These are phyloP conservation scores for Reticulascus tulasneorum DNA, from an alignment of 2,329 filamentous ascomycete species.

Conservation along the genomic window DNA sequence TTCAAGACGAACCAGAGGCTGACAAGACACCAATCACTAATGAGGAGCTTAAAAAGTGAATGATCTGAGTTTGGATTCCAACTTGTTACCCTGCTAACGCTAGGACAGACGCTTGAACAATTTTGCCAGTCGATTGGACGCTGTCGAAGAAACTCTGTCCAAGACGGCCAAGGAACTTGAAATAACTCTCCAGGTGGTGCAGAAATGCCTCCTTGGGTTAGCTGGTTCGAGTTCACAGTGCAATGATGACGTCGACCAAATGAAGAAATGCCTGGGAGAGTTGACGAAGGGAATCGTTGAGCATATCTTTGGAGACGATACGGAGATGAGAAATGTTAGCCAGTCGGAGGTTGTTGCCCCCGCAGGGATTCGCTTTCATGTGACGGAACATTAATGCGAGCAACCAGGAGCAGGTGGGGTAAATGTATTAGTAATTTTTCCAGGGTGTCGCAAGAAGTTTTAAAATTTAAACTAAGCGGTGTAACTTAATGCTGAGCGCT, in stretches of 20 bases:
- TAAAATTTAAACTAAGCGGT: background rate
- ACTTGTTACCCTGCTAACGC: background rate
- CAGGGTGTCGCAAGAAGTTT: background rate
- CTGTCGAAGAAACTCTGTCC: background rate
- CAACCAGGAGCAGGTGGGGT: background rate
- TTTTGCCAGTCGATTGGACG: background rate
- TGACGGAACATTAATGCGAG: background rate
- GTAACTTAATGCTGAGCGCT: no score
- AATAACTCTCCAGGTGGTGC: background rate
- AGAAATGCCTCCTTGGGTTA: background rate
- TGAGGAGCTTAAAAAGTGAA: constrained; percentile 1
- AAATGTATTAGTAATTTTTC: background rate
- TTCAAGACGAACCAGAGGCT: background rate
- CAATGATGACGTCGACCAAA: background rate
- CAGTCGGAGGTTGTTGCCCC: no score
- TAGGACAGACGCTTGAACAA: background rate
- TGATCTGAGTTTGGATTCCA: background rate
- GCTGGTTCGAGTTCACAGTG: background rate
- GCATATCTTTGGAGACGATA: background rate
- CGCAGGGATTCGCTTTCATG: no score
- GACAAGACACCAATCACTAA: background rate
- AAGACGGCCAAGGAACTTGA: background rate
- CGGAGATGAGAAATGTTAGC: background rate
- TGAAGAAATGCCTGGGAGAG: constrained; percentile 1
- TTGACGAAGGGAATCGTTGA: constrained; percentile 1